Percentiles rank a stretch among this genome's conserved stretches.
Evolutionary conservation across 73 alveolate species (phyloP).

Genomic region (Paramecium pentaurelia): DNA sequence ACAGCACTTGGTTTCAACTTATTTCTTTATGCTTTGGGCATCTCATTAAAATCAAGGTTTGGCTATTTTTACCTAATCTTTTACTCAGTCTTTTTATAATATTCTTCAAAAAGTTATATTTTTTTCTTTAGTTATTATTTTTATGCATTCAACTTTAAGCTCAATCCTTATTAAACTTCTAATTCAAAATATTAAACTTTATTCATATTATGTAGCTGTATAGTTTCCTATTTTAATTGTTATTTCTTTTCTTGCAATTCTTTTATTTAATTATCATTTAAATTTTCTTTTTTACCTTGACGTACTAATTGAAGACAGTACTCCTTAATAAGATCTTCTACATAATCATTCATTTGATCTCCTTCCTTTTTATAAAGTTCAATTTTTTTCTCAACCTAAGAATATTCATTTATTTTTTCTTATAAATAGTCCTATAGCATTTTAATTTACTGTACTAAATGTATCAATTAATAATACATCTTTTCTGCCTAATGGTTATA

Average conservation of each 20-base stretch:
- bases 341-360: conserved; percentile 35
- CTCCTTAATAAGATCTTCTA: neutral
- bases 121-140: conserved; percentile 1
- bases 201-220: conserved; percentile 5
- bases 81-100: conserved; percentile 4
- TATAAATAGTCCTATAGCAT: neutral
- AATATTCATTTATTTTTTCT: neutral
- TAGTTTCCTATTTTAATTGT: neutral
- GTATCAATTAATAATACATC: neutral
- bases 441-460: neutral
- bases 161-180: neutral
- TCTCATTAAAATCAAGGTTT: conserved; percentile 28
- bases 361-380: conserved; percentile 37
- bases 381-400: neutral
- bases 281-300: neutral
- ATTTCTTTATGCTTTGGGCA: conserved; percentile 36
- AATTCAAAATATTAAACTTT: neutral
- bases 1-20: neutral
- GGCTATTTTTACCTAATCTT: neutral
- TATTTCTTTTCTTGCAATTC: neutral
- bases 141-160: neutral
- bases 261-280: neutral
- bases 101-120: conserved; percentile 25
- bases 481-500: neutral
- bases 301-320: neutral